Percentiles rank a stretch among this genome's conserved stretches.
These are phyloP conservation scores for Adansonia rubrostipa DNA, from an alignment of 441 rosid genomes.

Conservation along the genomic window DNA sequence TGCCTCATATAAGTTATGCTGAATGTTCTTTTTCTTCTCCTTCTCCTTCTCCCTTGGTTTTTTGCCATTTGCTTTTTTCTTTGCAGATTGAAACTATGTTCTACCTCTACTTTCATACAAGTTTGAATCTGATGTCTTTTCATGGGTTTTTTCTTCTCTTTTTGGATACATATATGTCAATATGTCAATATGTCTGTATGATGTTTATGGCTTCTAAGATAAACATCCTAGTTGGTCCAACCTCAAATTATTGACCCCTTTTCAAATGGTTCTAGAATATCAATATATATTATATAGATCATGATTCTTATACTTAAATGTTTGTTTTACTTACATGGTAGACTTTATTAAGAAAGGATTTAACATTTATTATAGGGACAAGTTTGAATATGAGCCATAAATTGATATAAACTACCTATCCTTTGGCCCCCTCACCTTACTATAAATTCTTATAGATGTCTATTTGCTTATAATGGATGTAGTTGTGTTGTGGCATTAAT, in stretches of 20 bases:
- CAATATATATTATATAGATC: background rate
- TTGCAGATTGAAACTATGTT: background rate
- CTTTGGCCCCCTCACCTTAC: background rate
- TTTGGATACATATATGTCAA: background rate
- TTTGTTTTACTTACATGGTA: constrained; percentile 4
- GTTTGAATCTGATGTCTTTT: background rate
- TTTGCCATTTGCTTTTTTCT: background rate
- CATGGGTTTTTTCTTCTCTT: background rate
- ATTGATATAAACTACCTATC: background rate
- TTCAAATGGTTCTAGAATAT: background rate
- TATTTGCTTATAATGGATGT: background rate
- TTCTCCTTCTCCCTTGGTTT: background rate
- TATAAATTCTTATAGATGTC: background rate
- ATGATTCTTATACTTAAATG: background rate
- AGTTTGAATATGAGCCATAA: constrained; percentile 6
- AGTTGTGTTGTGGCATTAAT: background rate
- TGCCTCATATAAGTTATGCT: constrained; percentile 1
- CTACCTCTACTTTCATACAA: background rate
- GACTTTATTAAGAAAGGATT: background rate
- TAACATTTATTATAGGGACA: background rate
- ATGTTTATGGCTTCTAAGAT: background rate
- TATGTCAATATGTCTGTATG: background rate
- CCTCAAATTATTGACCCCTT: background rate
- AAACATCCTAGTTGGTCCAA: background rate
- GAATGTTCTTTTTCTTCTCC: constrained; percentile 11